Conservation (phyloP, 208 protist species). For the Trypanosoma vivax region DNA sequence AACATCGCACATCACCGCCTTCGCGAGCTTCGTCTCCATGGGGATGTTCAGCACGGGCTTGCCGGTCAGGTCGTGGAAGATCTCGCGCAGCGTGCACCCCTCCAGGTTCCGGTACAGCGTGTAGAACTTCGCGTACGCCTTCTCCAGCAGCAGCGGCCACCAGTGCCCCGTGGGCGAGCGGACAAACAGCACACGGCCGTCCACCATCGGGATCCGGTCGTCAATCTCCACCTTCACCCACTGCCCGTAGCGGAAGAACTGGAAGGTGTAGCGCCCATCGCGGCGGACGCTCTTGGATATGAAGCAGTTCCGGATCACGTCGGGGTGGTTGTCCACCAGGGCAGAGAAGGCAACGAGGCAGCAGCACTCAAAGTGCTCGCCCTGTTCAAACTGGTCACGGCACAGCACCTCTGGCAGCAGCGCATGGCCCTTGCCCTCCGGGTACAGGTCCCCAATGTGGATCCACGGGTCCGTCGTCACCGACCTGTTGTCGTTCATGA, state of each 20-base stretch:
- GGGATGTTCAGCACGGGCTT: slow-evolving; percentile 31
- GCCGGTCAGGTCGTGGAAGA: slow-evolving; percentile 62
- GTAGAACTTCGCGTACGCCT: slow-evolving; percentile 84
- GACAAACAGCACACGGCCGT: slow-evolving; percentile 43
- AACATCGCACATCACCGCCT: slow-evolving; percentile 41
- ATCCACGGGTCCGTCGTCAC: slow-evolving; percentile 60
- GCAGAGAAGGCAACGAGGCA: slow-evolving; percentile 58
- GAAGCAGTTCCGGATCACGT: slow-evolving; percentile 72
- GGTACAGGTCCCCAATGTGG: slow-evolving; percentile 68
- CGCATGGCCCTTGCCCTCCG: slow-evolving; percentile 37
- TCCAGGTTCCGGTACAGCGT: slow-evolving; percentile 63
- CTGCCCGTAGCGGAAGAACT: slow-evolving; percentile 54
- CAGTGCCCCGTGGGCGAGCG: slow-evolving; percentile 53
- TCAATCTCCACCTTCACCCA: slow-evolving; percentile 68
- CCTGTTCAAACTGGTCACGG: slow-evolving; percentile 66
- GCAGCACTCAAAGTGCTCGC: slow-evolving; percentile 80
- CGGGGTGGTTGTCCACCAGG: slow-evolving; percentile 50
- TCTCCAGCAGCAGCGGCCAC: slow-evolving; percentile 67
- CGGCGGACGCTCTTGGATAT: slow-evolving; percentile 66
- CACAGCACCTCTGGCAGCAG: slow-evolving; percentile 52
- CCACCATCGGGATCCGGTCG: slow-evolving; percentile 41
- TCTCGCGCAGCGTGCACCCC: slow-evolving; percentile 40
- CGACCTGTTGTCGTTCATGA: slow-evolving; percentile 49
- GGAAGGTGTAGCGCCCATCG: slow-evolving; percentile 79
- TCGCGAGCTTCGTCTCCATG: slow-evolving; percentile 25